phyloP scores from a whole-genome alignment of 2,329 filamentous ascomycete genomes.

The Fusarium tricinctum region DNA sequence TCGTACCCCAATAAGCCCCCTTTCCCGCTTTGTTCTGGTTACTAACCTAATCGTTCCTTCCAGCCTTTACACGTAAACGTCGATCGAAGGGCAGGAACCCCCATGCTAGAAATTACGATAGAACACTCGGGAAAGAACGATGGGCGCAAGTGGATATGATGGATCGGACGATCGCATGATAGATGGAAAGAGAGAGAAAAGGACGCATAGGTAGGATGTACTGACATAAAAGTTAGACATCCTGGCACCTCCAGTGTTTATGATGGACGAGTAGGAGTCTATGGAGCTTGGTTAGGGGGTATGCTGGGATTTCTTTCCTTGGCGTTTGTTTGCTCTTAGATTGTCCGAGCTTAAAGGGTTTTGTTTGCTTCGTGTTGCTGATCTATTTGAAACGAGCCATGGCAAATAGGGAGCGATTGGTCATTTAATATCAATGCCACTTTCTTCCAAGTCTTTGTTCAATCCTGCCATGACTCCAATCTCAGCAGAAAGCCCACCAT shows the following conservation, averaged over 20 bases:
- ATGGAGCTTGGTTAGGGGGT: background rate
- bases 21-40: background rate
- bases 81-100: slow-evolving; percentile 13
- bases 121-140: background rate
- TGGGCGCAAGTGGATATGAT: slow-evolving; percentile 7
- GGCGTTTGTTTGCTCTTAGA: slow-evolving; percentile 4
- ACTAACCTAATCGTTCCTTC: background rate
- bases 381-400: slow-evolving; percentile 21
- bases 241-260: background rate
- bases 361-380: slow-evolving; percentile 7
- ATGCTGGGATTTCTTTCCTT: slow-evolving; percentile 4
- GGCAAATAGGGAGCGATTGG: background rate
- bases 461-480: background rate
- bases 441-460: slow-evolving; percentile 8
- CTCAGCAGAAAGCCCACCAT: background rate
- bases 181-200: slow-evolving; percentile 8
- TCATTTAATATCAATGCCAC: background rate
- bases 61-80: background rate
- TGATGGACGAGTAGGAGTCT: background rate
- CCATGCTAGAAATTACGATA: slow-evolving; percentile 11
- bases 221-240: background rate
- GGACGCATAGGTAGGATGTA: background rate
- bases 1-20: too few species aligned
- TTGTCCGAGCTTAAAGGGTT: slow-evolving; percentile 10
- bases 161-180: slow-evolving; percentile 9